Evolutionary conservation across 1,284 basidiomycete species (phyloP), one percentile per base, ranked within the genome.

Genomic region (Irpex lacteus): DNA sequence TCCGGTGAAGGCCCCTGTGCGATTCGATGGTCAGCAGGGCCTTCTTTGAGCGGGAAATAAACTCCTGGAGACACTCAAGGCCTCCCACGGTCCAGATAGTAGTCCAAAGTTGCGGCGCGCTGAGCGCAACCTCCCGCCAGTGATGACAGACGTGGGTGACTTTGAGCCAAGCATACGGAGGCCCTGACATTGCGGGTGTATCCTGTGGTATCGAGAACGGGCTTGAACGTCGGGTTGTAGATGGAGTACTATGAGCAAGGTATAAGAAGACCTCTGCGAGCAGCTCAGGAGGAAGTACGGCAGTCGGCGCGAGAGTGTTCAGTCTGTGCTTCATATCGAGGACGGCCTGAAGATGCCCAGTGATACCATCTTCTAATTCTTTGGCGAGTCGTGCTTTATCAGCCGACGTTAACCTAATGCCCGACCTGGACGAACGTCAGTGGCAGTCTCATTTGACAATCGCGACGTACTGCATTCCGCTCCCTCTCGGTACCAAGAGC

Each of bases 71-170:
- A 32, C 52, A 50, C 11, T 59, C 44, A 11, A 50, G 0, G 32
- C 32, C 11, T 37, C 34, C 40, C 13, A 15, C 19, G 36, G 26
- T 18, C 32, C 36, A 64, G n/a, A 65, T 63, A 9, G 38, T 59
- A 9, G 50, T 11, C 64, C 64, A 65, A n/a, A 65, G 59, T 13
- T 18, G 11, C 19, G 64, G 62, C 8, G 49, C 38, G 26, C 49
- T n/a, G 4, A 65, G 62, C 18, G 61, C 64, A 8, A 61, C 64
- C n/a, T 60, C 36, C 11, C 64, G 32, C 64, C 64, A 65, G 15
- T 56, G 47, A 57, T 65, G 64, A 32, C 64, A 65, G 34, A 65
- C 62, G n/a, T 63, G 64, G 6, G 64, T 63, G 18, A 63, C 32
- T 37, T 11, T 49, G 11, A 63, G 21, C 64, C 64, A 63, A 4